Conservation (phyloP, 139 green algal genomes). For the Eudorina sp. region DNA sequence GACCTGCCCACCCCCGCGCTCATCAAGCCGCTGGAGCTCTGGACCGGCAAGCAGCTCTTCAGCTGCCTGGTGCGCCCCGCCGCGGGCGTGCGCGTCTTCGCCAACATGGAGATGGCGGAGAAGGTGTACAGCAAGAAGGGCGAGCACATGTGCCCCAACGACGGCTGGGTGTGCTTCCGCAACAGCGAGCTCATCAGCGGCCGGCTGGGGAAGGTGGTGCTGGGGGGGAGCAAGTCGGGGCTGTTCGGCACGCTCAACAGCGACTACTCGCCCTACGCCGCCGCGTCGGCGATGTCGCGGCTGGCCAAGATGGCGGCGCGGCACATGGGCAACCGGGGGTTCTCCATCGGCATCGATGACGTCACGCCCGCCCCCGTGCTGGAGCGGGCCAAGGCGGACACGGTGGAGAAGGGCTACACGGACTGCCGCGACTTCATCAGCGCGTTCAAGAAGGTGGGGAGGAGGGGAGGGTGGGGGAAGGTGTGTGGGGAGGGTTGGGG, state of each 20-base stretch:
- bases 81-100: slow-evolving; percentile 73
- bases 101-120: slow-evolving; percentile 93
- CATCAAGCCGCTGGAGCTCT: slow-evolving; percentile 91
- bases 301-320: slow-evolving; percentile 93
- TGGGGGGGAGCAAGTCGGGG: slow-evolving; percentile 93
- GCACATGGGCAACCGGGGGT: slow-evolving; percentile 93
- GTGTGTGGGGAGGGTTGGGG: background rate
- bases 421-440: slow-evolving; percentile 82
- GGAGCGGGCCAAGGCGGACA: slow-evolving; percentile 66
- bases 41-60: slow-evolving; percentile 99
- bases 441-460: slow-evolving; percentile 63
- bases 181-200: slow-evolving; percentile 94
- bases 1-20: slow-evolving; percentile 74
- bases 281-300: slow-evolving; percentile 86
- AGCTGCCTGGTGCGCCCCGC: slow-evolving; percentile 85
- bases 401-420: slow-evolving; percentile 79
- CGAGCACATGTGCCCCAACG: slow-evolving; percentile 88
- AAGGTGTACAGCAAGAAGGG: slow-evolving; percentile 86
- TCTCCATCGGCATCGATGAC: slow-evolving; percentile 97
- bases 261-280: slow-evolving; percentile 77
- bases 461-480: background rate
- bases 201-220: slow-evolving; percentile 93
- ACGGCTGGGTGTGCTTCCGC: slow-evolving; percentile 94
- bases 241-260: slow-evolving; percentile 87
- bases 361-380: slow-evolving; percentile 86